Conservation (phyloP, 2,329 filamentous ascomycete genomes). For the Sporothrix mexicana region DNA sequence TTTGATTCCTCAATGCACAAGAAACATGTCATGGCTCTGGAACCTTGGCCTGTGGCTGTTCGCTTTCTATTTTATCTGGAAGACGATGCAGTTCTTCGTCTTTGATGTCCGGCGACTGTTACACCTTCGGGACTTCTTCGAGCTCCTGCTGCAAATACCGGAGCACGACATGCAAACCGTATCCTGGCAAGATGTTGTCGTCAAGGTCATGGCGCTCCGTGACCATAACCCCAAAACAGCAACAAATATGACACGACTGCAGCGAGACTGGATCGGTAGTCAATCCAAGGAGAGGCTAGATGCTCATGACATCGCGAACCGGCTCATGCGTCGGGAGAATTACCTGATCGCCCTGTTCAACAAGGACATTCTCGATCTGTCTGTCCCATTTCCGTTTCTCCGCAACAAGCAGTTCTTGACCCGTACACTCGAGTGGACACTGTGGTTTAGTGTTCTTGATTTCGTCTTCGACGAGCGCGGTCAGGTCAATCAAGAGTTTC, state of each 20-base stretch:
- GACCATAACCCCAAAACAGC: constrained; percentile 86
- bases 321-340: constrained; percentile 95
- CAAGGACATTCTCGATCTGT: constrained; percentile 90
- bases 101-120: constrained; percentile 72
- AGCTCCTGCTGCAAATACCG: constrained; percentile 80
- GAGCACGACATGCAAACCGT: constrained; percentile 88
- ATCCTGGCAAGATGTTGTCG: constrained; percentile 91
- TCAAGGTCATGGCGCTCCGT: constrained; percentile 79
- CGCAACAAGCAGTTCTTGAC: constrained; percentile 83
- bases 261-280: constrained; percentile 70
- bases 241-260: constrained; percentile 57
- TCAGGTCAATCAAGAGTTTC: constrained; percentile 83
- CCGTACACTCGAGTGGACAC: constrained; percentile 87
- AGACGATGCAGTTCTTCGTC: constrained; percentile 73
- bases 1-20: constrained; percentile 75
- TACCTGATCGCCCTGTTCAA: constrained; percentile 97
- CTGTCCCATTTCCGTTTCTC: constrained; percentile 83
- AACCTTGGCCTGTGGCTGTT: constrained; percentile 84
- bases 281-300: constrained; percentile 94
- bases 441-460: constrained; percentile 88
- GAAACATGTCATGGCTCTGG: constrained; percentile 74
- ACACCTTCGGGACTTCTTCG: constrained; percentile 84
- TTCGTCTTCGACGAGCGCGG: constrained; percentile 91
- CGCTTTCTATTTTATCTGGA: constrained; percentile 83
- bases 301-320: constrained; percentile 95